Base-by-base conservation (phyloP, 2,329 filamentous ascomycete genomes). In the Biscogniauxia mediterranea region DNA sequence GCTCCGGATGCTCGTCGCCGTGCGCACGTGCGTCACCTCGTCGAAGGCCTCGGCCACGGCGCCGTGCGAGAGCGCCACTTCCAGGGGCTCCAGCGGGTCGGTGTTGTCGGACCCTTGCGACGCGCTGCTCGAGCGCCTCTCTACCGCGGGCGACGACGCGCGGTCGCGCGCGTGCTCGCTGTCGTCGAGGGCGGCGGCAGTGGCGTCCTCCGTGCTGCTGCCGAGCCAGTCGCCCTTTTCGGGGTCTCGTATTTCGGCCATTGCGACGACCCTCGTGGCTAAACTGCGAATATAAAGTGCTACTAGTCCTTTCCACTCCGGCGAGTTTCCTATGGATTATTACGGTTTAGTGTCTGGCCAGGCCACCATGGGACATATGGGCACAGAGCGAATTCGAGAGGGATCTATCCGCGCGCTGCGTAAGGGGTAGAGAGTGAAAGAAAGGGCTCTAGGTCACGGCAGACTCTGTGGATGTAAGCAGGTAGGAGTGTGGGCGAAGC, bases 1-100 rank as follows among this genome's bases (percentile, higher is more conserved):
- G 64, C 78, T 81, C 55, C 74, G 74, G 50, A 79, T 67, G 62
- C 78, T 81, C 56, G 78, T 76, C 26, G 76, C 74, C 1, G 79
- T 80, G 38, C 74, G 73, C 5, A 77, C 76, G 62, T 76, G 77
- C 32, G 77, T 71, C n/a, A 81, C 0, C 85, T 72, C 88, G 38
- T 71, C 65, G 49, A 70, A 68, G 17, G 62, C 64, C 23, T 63
- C 62, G 19, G 58, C 59, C 17, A 57, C 62, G 26, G 62, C 61
- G 9, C 59, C 60, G n/a, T 57, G 65, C 3, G 71, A 70, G 54
- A 69, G 61, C 8, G 66, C 66, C 15, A 70, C 56, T 23, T 72
- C 71, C 25, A 73, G 58, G 20, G 70, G 69, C 15, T 66, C 65
- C 8, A 72, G 42, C 5, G 61, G 66, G 38, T 71, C 65, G 7